phyloP scores from a whole-genome alignment of 2,329 filamentous ascomycete species.

The Calcarisporium arbuscula region DNA sequence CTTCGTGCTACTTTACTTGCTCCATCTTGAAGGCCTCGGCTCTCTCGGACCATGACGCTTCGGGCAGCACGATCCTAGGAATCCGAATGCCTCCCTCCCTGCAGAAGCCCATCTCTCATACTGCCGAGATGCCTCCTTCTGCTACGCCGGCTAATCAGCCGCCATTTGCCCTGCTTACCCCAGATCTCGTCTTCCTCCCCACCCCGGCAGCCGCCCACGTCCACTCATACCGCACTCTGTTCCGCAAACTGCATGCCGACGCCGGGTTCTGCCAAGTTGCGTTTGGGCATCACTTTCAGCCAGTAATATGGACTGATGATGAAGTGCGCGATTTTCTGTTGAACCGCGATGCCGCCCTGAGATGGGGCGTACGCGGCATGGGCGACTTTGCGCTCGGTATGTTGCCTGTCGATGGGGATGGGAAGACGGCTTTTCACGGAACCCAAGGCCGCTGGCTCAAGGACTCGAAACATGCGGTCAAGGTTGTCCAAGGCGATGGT shows the following conservation, averaged over 20 bases:
- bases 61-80: too few relatives aligned
- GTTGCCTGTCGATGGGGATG: background rate
- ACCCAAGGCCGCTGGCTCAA: background rate
- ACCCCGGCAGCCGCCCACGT: conserved; percentile 9
- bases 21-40: too few relatives aligned
- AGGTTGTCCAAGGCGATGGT: conserved; percentile 4
- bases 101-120: too few relatives aligned
- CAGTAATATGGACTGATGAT: conserved; percentile 10
- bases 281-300: conserved; percentile 8
- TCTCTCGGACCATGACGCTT: too few relatives aligned
- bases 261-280: conserved; percentile 10
- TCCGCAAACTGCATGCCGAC: conserved; percentile 10
- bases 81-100: too few relatives aligned
- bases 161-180: conserved; percentile 8
- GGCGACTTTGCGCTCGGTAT: conserved; percentile 15
- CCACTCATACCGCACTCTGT: conserved; percentile 8
- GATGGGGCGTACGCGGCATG: conserved; percentile 11
- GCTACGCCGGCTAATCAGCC: too few relatives aligned
- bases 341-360: conserved; percentile 5
- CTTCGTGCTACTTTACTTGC: too few relatives aligned
- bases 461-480: background rate
- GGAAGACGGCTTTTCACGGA: background rate
- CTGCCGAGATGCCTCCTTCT: too few relatives aligned
- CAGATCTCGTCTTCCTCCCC: conserved; percentile 11
- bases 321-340: conserved; percentile 6